Evolutionary conservation across 352 stramenopile genomes (phyloP).

Genomic region (Poterioochromonas sp.): DNA sequence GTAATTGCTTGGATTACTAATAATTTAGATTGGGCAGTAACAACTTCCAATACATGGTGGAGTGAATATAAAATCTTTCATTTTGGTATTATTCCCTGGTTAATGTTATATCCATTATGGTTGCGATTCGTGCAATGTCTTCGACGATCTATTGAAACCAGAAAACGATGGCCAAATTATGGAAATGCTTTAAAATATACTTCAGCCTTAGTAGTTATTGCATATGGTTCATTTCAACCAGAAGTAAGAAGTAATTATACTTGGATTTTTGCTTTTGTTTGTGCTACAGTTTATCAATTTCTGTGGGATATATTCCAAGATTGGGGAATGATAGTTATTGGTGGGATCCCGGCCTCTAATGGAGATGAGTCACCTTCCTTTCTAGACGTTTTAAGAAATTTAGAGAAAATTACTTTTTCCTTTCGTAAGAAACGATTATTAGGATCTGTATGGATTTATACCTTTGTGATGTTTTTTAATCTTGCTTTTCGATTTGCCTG

Average conservation of each 20-base stretch:
- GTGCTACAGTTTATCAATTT: slow-evolving; percentile 16
- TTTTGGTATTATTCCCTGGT: neutral
- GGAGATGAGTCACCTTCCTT: neutral
- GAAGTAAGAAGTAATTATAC: neutral
- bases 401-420: neutral
- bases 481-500: slow-evolving; percentile 10
- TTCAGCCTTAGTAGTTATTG: slow-evolving; percentile 13
- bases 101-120: slow-evolving; percentile 6
- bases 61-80: neutral
- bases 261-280: neutral
- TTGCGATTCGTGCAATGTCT: slow-evolving; percentile 29
- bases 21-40: neutral
- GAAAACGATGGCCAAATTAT: slow-evolving; percentile 13
- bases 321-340: slow-evolving; percentile 4
- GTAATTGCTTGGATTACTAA: neutral
- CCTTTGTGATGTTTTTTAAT: neutral
- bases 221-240: slow-evolving; percentile 15
- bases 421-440: slow-evolving; percentile 6
- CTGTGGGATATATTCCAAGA: slow-evolving; percentile 17
- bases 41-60: neutral
- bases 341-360: neutral
- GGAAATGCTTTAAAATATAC: slow-evolving; percentile 21
- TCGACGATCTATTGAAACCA: slow-evolving; percentile 3
- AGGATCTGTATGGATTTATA: neutral
- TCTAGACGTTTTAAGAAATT: neutral